Evolutionary conservation across 2,329 filamentous ascomycete species (phyloP), one percentile per base, ranked within the genome.

Genomic region (Capronia epimyces): DNA sequence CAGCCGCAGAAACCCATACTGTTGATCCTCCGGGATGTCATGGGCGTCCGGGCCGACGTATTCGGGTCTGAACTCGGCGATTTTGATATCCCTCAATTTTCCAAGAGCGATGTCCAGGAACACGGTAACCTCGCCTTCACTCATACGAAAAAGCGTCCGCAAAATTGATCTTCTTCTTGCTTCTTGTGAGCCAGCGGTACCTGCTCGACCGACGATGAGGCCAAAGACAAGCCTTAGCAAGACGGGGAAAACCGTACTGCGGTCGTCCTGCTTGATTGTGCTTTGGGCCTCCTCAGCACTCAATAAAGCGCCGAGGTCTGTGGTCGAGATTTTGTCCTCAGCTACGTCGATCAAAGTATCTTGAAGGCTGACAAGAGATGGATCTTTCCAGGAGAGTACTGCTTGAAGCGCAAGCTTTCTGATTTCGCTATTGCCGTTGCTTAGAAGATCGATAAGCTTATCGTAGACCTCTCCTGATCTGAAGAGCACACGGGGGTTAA

Each of bases 1-100:
- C 88, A 97, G 93, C 65, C 94, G 95, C 45, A 95, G 72, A 65
- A 96, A 82, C 73, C 94, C 93, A 52, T 93, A 79, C 67, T 96
- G 91, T 67, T 90, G 93, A 62, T 90, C 81, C 9, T 79, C 70
- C 13, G 80, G 78, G 21, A 90, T 70, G 10, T 85, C 56, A 39
- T 87, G 79, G 22, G 75, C 69, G 1, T 74, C 66, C 43, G 77
- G 71, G 43, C 79, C 73, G 2, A 77, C 36, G 9, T 43, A 29
- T 20, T 46, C 69, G 5, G 81, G 62, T 3, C 69, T 61, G 1
- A 15, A 69, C 45, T 79, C 73, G 15, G 86, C 62, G 8, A 91
- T 68, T 2, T 73, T 74, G 12, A 89, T 68, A 36, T 77, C 73
- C 31, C 76, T 78, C 15, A 95, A 73, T 49, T 81, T 75, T 34